Percentiles rank a stretch among this genome's conserved stretches.
phyloP scores from a whole-genome alignment of 2,329 filamentous ascomycete species.

The Neopestalotiopsis rosae region DNA sequence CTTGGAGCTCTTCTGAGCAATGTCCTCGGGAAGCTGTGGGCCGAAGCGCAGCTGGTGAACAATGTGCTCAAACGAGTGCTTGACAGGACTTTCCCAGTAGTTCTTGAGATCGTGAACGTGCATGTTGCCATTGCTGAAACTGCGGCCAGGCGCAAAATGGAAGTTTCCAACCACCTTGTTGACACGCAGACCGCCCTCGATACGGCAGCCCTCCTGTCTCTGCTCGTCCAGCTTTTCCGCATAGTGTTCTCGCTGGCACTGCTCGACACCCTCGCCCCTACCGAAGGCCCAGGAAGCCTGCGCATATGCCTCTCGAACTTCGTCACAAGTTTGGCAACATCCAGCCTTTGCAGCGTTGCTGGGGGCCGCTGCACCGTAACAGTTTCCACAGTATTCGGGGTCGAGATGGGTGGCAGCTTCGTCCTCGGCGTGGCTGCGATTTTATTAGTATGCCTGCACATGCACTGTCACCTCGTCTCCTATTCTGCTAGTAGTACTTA shows the following conservation, averaged over 20 bases:
- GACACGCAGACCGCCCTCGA: conserved; percentile 89
- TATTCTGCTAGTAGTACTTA: conserved; percentile 44
- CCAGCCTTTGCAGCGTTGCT: conserved; percentile 75
- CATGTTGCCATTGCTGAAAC: conserved; percentile 95
- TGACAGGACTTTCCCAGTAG: conserved; percentile 79
- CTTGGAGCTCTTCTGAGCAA: conserved; percentile 62
- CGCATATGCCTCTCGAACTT: conserved; percentile 94
- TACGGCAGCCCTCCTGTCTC: conserved; percentile 89
- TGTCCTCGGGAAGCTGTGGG: conserved; percentile 80
- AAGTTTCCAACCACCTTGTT: conserved; percentile 99
- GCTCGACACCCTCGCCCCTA: conserved; percentile 88
- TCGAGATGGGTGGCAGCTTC: conserved; percentile 79
- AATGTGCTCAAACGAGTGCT: conserved; percentile 87
- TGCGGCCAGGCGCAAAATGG: conserved; percentile 94
- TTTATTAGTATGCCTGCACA: neutral
- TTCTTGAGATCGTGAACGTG: conserved; percentile 98
- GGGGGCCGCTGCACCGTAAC: conserved; percentile 84
- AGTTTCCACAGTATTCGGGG: conserved; percentile 90
- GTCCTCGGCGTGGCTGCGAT: conserved; percentile 66
- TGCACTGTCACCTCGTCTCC: neutral
- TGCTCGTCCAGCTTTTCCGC: conserved; percentile 86
- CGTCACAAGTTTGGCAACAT: conserved; percentile 96
- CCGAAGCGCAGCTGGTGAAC: conserved; percentile 93
- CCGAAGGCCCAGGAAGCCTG: conserved; percentile 92
- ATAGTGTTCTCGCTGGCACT: conserved; percentile 95